Evolutionary conservation across 352 stramenopile genomes (phyloP).

Genomic region (Pythium brassicae): DNA sequence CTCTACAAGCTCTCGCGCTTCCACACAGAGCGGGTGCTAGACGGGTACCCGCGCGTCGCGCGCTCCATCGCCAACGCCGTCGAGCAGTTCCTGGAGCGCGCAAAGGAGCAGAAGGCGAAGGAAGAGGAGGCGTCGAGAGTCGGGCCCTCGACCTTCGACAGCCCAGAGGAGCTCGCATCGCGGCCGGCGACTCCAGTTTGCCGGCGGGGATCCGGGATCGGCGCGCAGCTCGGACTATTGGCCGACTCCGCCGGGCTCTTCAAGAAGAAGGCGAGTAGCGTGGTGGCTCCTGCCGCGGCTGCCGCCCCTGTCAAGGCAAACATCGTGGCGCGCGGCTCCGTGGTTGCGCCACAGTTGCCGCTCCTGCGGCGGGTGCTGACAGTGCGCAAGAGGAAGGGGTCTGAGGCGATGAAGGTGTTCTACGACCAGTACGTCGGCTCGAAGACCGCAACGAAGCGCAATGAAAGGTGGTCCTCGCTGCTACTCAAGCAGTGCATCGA

Average conservation of each 20-base stretch:
- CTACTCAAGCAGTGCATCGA: constrained; percentile 38
- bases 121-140: not conserved
- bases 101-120: constrained; percentile 15
- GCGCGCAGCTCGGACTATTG: not conserved
- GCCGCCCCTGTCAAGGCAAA: not conserved
- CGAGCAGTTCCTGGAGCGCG: constrained; percentile 12
- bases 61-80: constrained; percentile 23
- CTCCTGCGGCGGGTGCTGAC: constrained; percentile 19
- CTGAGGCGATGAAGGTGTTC: constrained; percentile 11
- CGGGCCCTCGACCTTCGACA: not conserved
- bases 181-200: not conserved
- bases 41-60: constrained; percentile 46
- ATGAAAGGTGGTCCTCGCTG: constrained; percentile 12
- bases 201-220: constrained; percentile 1
- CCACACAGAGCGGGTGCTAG: constrained; percentile 45
- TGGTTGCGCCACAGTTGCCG: not conserved
- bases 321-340: not conserved
- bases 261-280: constrained; percentile 8
- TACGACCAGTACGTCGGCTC: constrained; percentile 16
- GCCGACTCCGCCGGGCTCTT: not conserved
- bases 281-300: constrained; percentile 5
- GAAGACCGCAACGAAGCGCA: not conserved
- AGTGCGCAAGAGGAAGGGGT: constrained; percentile 9
- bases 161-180: not conserved
- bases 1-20: constrained; percentile 69